Evolutionary conservation across 495 filamentous ascomycete genomes (phyloP), one percentile per base, ranked within the genome.

Genomic region (Cetradonia linearis): DNA sequence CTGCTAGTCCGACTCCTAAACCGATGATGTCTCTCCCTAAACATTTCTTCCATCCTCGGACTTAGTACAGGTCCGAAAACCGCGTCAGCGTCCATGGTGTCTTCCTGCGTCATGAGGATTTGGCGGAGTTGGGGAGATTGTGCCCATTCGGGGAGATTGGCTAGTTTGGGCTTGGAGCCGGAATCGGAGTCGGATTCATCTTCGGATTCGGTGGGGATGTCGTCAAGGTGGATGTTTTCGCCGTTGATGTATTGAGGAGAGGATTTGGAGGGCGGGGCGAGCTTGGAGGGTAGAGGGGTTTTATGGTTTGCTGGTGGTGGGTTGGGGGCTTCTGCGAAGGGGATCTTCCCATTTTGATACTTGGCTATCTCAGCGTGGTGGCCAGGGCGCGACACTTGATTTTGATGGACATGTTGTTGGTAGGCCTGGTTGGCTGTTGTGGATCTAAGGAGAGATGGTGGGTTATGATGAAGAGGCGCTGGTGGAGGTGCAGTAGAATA

Each of bases 31-130:
- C 87, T 78, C 56, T 88, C 87, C 69, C 88, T 88, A 75, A 99
- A 99, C 48, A 96, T 89, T 66, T 96, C 91, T 68, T 99, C 93
- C 80, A 99, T 88, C 62, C 87, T 84, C 67, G 96, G 80, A 37
- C 87, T 86, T 14, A 79, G 85, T 50, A 93, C 87, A 2, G 88
- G 86, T 1, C 93, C 93, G 68, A 99, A 99, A 37, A 99, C 84
- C 20, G 83, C 78, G 68, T 92, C 87, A 2, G 89, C 88, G 69
- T 97, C 89, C 46, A 65, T 48, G 59, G 88, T 77, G 20, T 81
- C 77, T 69, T 99, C 91, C 69, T 99, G 93, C 40, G 78, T 70
- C 42, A 80, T 73, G 9, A 97, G 77, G 47, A 86, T 74, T 36
- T 75, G 72, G 20, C 84, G 80, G 13, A 99, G 79, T 56, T 85